Base-by-base conservation (phyloP, 2,329 filamentous ascomycete genomes). In the Escovopsis sp. region DNA sequence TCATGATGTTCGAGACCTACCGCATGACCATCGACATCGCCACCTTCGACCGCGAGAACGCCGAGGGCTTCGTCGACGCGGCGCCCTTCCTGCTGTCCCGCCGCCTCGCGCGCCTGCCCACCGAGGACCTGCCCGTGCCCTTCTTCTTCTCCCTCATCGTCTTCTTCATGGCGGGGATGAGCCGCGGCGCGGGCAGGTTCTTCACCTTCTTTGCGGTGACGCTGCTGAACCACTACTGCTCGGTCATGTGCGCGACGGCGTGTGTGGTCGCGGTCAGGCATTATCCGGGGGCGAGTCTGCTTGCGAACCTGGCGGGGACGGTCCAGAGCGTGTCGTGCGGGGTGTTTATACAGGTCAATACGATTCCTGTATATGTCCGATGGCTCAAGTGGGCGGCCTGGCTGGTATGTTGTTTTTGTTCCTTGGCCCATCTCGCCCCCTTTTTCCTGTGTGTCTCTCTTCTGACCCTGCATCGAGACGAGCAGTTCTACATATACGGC, bases 151-250 rank as follows among this genome's bases (percentile, higher is more conserved):
- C 75, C 5, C 56, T 75, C 2, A 76, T 86, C 7, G 77, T 76
- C 48, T 87, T 86, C 53, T 86, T 83, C 51, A 84, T 86, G 76
- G 71, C 74, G 6, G 79, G 79, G 0, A 82, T 85, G 44, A 71
- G 80, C 32, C 62, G 66, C 3, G 67, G 76, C 8, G 70, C 66
- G 0, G 55, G 48, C 2, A 71, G 78, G 36, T 86, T 85, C 53
- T 76, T 87, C 39, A 74, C 68, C 1, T 87, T 85, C 57, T 78
- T 86, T 43, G 61, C 66, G 3, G 63, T 85, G 27, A 68, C 76
- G 0, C 53, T 87, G 4, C 52, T 86, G 3, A 76, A 73, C 31
- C 81, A 87, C 39, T 84, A 83, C 43, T 76, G 83, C 26, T 72
- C 79, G 1, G 71, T 87, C 9, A 79, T 72, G 1, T 79, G 80